phyloP scores from a whole-genome alignment of 257 asterid species.

The Paulownia fortunei region DNA sequence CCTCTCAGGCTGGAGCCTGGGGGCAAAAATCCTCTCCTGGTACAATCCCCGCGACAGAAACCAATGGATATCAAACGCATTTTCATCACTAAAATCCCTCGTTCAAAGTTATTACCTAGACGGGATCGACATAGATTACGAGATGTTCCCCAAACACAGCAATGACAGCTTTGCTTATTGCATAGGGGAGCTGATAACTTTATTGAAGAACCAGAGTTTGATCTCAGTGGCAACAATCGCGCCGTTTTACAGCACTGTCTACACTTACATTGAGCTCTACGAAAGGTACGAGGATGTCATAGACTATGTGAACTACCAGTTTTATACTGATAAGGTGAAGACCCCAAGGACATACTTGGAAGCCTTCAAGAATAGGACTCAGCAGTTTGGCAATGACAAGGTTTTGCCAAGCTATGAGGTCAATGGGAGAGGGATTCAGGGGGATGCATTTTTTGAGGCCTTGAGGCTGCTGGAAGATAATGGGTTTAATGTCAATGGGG shows the following conservation, averaged over 20 bases:
- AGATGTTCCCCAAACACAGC: constrained; percentile 46
- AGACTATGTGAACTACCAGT: constrained; percentile 74
- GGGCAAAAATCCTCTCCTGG: constrained; percentile 53
- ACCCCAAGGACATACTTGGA: constrained; percentile 50
- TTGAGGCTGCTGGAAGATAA: constrained; percentile 47
- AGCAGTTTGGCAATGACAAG: constrained; percentile 46
- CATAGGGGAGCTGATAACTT: constrained; percentile 64
- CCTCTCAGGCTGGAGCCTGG: constrained; percentile 82
- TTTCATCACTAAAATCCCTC: constrained; percentile 54
- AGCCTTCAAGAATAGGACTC: constrained; percentile 48
- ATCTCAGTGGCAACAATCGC: constrained; percentile 68
- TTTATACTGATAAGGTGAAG: constrained; percentile 62
- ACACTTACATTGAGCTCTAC: constrained; percentile 53
- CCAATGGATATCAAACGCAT: constrained; percentile 70
- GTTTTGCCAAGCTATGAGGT: constrained; percentile 77
- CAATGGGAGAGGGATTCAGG: constrained; percentile 81
- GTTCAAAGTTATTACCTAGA: constrained; percentile 56
- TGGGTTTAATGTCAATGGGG: constrained; percentile 61
- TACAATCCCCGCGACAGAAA: constrained; percentile 47
- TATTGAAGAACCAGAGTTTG: constrained; percentile 60
- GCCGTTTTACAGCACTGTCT: constrained; percentile 55
- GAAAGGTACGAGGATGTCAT: constrained; percentile 44
- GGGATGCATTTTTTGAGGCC: constrained; percentile 65
- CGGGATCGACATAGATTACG: constrained; percentile 77
- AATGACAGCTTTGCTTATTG: constrained; percentile 59